Percentiles rank a stretch among this genome's conserved stretches.
These are phyloP conservation scores for Endoconidiophora laricicola DNA, from an alignment of 2,329 filamentous ascomycete genomes.

Conservation along the genomic window DNA sequence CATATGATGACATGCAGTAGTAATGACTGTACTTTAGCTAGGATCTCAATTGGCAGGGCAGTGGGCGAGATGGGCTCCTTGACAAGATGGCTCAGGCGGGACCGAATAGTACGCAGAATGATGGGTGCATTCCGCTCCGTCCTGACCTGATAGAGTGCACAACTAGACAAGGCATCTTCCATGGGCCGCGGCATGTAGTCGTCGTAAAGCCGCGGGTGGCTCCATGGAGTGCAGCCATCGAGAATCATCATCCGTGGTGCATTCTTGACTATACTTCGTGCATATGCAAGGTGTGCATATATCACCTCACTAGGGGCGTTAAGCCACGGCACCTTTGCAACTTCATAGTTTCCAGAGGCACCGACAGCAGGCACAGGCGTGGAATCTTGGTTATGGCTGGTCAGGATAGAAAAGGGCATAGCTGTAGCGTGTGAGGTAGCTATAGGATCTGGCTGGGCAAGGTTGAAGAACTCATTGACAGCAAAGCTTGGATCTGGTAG, in stretches of 20 bases:
- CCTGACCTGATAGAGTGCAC: slow-evolving; percentile 34
- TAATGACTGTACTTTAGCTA: slow-evolving; percentile 26
- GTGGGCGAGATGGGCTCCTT: slow-evolving; percentile 16
- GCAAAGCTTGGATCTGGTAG: no score
- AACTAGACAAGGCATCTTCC: slow-evolving; percentile 36
- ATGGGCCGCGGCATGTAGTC: slow-evolving; percentile 33
- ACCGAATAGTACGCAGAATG: slow-evolving; percentile 32
- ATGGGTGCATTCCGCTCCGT: slow-evolving; percentile 30
- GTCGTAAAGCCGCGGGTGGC: slow-evolving; percentile 33
- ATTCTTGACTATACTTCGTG: slow-evolving; percentile 35
- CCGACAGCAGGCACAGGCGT: no score
- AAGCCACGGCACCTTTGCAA: no score
- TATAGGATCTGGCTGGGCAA: neutral
- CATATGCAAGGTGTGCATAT: slow-evolving; percentile 22
- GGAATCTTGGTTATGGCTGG: no score
- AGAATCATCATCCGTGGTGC: slow-evolving; percentile 31
- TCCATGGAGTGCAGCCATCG: slow-evolving; percentile 35
- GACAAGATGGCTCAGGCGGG: slow-evolving; percentile 27
- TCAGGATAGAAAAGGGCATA: no score
- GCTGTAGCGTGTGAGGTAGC: neutral
- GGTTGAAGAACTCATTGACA: no score
- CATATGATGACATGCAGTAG: slow-evolving; percentile 30
- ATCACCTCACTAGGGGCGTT: slow-evolving; percentile 16
- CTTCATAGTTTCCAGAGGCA: no score
- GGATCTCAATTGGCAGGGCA: slow-evolving; percentile 19